Evolutionary conservation across 2,329 filamentous ascomycete genomes (phyloP).

Genomic region (Emergomyces orientalis): DNA sequence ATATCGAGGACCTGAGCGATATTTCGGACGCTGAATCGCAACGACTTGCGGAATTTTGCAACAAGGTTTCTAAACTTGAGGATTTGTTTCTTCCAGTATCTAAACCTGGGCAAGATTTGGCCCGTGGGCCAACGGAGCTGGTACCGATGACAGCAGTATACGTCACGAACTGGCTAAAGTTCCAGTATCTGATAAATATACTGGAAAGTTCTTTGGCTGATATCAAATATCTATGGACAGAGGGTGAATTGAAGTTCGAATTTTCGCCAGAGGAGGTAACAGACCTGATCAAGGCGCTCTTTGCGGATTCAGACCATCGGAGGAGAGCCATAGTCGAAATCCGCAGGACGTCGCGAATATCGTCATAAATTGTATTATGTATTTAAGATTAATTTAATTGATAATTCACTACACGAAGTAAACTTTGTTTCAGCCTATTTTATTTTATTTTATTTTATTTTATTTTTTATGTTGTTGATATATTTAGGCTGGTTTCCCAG

Average conservation of each 20-base stretch:
- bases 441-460: slow-evolving; percentile 7
- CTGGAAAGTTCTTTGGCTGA: slow-evolving; percentile 54
- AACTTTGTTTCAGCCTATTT: neutral
- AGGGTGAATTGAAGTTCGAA: slow-evolving; percentile 54
- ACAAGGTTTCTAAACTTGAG: slow-evolving; percentile 46
- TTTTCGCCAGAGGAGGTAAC: slow-evolving; percentile 54
- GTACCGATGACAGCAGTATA: slow-evolving; percentile 52
- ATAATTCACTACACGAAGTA: neutral
- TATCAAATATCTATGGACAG: slow-evolving; percentile 56
- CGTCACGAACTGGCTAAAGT: slow-evolving; percentile 54
- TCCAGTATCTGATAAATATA: slow-evolving; percentile 56
- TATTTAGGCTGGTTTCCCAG: too few species aligned
- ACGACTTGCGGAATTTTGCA: slow-evolving; percentile 49
- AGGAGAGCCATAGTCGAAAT: slow-evolving; percentile 52
- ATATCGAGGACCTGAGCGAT: slow-evolving; percentile 54
- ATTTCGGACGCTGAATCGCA: slow-evolving; percentile 55
- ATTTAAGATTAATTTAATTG: neutral
- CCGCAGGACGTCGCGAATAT: slow-evolving; percentile 26
- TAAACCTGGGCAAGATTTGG: slow-evolving; percentile 14
- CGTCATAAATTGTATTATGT: slow-evolving; percentile 9
- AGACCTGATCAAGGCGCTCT: slow-evolving; percentile 54
- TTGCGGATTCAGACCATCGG: slow-evolving; percentile 53
- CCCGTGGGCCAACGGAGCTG: slow-evolving; percentile 13
- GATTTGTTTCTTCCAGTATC: slow-evolving; percentile 46
- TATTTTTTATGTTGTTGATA: neutral